These are phyloP conservation scores for Auricularia auricula-judae DNA, from an alignment of 768 basidiomycete species.

Conservation along the genomic window DNA sequence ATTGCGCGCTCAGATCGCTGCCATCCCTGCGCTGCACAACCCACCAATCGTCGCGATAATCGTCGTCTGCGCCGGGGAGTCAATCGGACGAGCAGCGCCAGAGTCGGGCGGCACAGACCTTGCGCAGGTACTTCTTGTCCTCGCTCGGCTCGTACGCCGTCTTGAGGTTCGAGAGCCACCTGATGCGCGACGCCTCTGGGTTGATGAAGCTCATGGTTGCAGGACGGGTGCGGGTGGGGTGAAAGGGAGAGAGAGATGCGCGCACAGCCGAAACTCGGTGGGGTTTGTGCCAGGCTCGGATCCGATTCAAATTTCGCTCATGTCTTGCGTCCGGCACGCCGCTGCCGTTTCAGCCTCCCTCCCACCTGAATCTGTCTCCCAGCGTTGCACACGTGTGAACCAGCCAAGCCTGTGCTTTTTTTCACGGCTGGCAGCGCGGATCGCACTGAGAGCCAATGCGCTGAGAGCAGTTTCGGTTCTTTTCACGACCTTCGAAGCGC, in stretches of 20 bases:
- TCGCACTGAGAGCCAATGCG: neutral
- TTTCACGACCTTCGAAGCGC: neutral
- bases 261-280: neutral
- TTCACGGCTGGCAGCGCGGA: neutral
- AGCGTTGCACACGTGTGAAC: neutral
- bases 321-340: neutral
- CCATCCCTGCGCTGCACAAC: constrained; percentile 10
- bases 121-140: constrained; percentile 79
- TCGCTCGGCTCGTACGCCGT: constrained; percentile 63
- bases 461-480: neutral
- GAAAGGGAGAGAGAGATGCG: neutral
- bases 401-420: neutral
- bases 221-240: neutral
- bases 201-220: neutral
- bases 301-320: neutral
- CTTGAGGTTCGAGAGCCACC: constrained; percentile 82
- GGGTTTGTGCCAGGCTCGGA: neutral
- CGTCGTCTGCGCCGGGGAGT: constrained; percentile 52
- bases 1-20: neutral
- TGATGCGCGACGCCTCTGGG: constrained; percentile 44
- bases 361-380: neutral
- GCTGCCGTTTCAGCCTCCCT: neutral
- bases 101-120: constrained; percentile 40
- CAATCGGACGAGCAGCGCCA: constrained; percentile 3
- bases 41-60: constrained; percentile 98